phyloP scores from a whole-genome alignment of 345 rosid genomes.

The Syzygium oleosum region DNA sequence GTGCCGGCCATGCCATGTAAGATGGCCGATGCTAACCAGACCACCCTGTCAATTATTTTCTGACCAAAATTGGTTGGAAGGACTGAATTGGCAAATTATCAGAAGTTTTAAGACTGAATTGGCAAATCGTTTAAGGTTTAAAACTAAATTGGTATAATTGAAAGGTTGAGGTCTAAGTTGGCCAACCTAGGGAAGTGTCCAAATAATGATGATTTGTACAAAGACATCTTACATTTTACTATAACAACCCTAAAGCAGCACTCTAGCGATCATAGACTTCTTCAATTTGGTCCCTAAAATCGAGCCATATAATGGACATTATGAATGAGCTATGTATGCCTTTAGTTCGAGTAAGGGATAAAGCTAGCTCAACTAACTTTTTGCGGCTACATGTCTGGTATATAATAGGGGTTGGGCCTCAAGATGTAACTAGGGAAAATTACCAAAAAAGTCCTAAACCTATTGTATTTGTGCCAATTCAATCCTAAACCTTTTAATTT shows the following conservation, averaged over 20 bases:
- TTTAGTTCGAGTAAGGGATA: neutral
- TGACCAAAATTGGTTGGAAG: no score
- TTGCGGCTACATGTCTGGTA: neutral
- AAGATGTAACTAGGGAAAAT: neutral
- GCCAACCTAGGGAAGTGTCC: neutral
- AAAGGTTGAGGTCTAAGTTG: no score
- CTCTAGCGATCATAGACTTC: neutral
- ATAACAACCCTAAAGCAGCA: neutral
- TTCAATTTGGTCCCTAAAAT: neutral
- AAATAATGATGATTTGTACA: neutral
- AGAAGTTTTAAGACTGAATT: no score
- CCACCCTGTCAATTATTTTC: no score
- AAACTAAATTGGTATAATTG: no score
- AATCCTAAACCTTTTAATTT: no score
- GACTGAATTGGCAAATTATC: neutral
- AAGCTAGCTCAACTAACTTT: neutral
- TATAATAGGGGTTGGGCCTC: neutral
- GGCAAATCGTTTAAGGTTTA: no score
- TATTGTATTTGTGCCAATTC: no score
- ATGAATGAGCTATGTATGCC: neutral
- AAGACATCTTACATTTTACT: neutral
- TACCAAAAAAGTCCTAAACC: no score
- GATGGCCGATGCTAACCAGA: neutral
- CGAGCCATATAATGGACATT: neutral
- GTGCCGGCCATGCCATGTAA: accelerated